Base-by-base conservation (phyloP, 352 stramenopile species). In the Phytopythium cucurbitacearum region DNA sequence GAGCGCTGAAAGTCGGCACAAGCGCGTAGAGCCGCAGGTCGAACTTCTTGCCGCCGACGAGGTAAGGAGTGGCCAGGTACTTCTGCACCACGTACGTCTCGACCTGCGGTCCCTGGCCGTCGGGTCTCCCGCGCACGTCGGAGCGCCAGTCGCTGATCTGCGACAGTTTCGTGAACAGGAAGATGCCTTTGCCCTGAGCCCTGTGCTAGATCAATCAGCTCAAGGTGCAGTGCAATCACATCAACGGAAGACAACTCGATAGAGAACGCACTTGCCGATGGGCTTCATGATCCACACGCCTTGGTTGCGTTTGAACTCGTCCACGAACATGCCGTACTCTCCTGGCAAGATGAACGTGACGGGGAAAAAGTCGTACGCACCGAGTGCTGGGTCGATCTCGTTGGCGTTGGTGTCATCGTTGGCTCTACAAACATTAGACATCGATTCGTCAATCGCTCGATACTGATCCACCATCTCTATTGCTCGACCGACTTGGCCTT, bases 261-360 rank as follows among this genome's bases (percentile, higher is more conserved):
- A 5, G 6, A 3, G 37, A 43, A 77, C 77, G 42, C 62, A 91
- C 74, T 89, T 95, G 42, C 94, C 92, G 21, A 97, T 97, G 7
- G 94, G 94, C 63, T 98, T 98, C 94, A 98, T 98, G 64, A 98
- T 98, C 94, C 94, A 98, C 2, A 97, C 80, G 36, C 91, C 93
- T 40, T 91, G 77, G 51, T 75, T 87, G 13, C 87, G 73, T 56
- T 97, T 97, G 51, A 97, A 98, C 51, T 97, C 89, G 69, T 98
- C 91, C 1, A 98, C 87, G 59, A 98, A 98, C 62, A 98, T 88
- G 15, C 84, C 85, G 59, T 98, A 98, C 48, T 98, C 91, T 3
- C 87, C 78, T 3, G 93, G 92, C n/a, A 98, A 72, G 48, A 97
- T 96, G 64, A 97, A 98, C 37, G 91, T 97, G 54, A 83, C 72